phyloP scores from a whole-genome alignment of 257 asterid species.

The Orobanche coerulescens region DNA sequence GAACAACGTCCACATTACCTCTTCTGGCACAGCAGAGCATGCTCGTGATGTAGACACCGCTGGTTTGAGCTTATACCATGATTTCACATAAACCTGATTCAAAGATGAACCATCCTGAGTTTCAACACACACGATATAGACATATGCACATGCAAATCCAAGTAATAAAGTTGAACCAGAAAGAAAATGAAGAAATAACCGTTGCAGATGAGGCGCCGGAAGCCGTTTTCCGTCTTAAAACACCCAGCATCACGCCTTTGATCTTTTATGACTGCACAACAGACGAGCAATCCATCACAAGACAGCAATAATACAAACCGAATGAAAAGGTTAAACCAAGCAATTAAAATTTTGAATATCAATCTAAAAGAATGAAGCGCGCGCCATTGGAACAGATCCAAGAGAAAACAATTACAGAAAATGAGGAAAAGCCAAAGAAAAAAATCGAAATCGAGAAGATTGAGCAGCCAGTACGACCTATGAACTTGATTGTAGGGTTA shows the following conservation, averaged over 20 bases:
- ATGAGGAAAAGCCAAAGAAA: not conserved
- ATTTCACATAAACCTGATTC: constrained; percentile 49
- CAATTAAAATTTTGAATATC: not conserved
- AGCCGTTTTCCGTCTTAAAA: constrained; percentile 74
- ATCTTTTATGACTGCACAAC: constrained; percentile 30
- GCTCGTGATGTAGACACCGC: constrained; percentile 32
- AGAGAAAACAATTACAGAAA: not conserved
- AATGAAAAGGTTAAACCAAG: not conserved
- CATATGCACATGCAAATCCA: not conserved
- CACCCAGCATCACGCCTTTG: constrained; percentile 63
- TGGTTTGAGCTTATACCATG: constrained; percentile 37
- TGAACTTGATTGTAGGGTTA: constrained; percentile 24
- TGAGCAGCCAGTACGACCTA: constrained; percentile 16
- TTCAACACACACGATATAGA: not conserved
- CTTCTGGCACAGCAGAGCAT: constrained; percentile 34
- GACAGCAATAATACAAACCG: not conserved
- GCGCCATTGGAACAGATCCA: constrained; percentile 19
- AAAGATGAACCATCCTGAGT: constrained; percentile 13
- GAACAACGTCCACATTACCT: constrained; percentile 37
- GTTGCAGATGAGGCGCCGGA: constrained; percentile 55
- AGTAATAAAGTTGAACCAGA: not conserved
- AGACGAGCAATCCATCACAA: constrained; percentile 18
- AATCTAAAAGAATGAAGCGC: constrained; percentile 3
- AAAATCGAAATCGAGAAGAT: constrained; percentile 13
- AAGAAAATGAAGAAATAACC: constrained; percentile 28